Percentiles rank a stretch among this genome's conserved stretches.
These are phyloP conservation scores for Phytophthora megakarya DNA, from an alignment of 352 stramenopile genomes.

Conservation along the genomic window DNA sequence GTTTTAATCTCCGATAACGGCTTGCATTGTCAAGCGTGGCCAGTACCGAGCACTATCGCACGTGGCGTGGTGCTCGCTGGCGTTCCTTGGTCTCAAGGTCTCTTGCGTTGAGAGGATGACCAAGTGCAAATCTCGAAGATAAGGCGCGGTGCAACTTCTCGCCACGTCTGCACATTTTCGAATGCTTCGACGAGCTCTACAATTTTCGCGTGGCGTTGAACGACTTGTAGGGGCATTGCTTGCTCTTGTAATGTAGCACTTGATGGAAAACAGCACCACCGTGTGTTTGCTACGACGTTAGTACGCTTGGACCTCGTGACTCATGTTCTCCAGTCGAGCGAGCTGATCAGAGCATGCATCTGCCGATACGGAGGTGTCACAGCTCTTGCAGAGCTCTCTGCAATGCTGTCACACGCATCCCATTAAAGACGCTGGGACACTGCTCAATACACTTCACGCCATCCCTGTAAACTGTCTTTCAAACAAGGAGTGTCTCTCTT, in stretches of 20 bases:
- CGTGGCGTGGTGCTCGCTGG: neutral
- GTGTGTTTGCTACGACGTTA: neutral
- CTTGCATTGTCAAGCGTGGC: neutral
- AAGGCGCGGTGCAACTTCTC: constrained; percentile 23
- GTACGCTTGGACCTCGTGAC: neutral
- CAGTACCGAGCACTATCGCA: neutral
- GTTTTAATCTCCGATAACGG: neutral
- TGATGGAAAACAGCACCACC: neutral
- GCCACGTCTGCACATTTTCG: constrained; percentile 22
- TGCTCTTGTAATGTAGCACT: neutral
- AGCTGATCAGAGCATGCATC: neutral
- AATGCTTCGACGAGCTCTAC: constrained; percentile 8
- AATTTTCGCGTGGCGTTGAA: neutral
- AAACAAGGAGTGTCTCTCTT: constrained; percentile 7
- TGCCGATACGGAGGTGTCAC: constrained; percentile 22
- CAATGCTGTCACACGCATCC: constrained; percentile 16
- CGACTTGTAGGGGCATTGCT: neutral
- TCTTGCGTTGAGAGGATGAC: neutral
- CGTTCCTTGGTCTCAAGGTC: neutral
- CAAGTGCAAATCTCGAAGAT: constrained; percentile 32
- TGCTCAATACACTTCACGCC: neutral
- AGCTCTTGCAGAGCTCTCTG: neutral
- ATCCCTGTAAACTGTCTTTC: neutral
- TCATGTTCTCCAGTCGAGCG: constrained; percentile 24
- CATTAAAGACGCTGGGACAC: constrained; percentile 17